A percentile compares a stretch with the other conserved stretches of the same genome.
phyloP scores from a whole-genome alignment of 2,329 filamentous ascomycete genomes.

The Xylaria sp. region DNA sequence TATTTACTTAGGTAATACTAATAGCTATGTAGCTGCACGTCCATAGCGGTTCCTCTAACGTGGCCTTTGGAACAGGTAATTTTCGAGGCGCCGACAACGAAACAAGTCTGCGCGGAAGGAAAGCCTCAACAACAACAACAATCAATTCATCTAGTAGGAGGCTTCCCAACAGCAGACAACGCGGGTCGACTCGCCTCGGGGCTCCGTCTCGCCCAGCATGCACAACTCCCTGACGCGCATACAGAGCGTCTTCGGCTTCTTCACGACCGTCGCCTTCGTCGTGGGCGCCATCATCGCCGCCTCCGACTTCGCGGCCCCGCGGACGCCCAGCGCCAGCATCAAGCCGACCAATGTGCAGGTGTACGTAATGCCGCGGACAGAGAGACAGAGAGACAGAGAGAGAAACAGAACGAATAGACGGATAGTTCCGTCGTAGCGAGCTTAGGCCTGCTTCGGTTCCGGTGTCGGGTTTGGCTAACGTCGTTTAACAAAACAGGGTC shows the following conservation, averaged over 20 bases:
- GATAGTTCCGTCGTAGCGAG: too few species aligned
- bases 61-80: constrained; percentile 38
- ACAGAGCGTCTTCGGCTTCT: constrained; percentile 97
- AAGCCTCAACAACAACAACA: background rate
- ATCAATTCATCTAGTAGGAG: background rate
- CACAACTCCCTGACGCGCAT: constrained; percentile 85
- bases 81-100: constrained; percentile 4
- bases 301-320: constrained; percentile 77
- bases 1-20: background rate
- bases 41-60: constrained; percentile 35
- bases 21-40: background rate
- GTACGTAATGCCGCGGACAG: constrained; percentile 58
- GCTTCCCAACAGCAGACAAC: background rate
- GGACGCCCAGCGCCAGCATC: constrained; percentile 73
- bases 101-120: constrained; percentile 3
- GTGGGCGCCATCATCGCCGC: constrained; percentile 83
- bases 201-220: constrained; percentile 67
- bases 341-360: constrained; percentile 84
- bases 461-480: constrained; percentile 20
- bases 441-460: too few species aligned
- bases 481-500: constrained; percentile 63
- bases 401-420: too few species aligned
- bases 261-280: constrained; percentile 90
- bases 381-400: too few species aligned
- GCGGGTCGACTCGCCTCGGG: constrained; percentile 15